Conservation (phyloP, 2,329 filamentous ascomycete species). For the Colletotrichum sp. region DNA sequence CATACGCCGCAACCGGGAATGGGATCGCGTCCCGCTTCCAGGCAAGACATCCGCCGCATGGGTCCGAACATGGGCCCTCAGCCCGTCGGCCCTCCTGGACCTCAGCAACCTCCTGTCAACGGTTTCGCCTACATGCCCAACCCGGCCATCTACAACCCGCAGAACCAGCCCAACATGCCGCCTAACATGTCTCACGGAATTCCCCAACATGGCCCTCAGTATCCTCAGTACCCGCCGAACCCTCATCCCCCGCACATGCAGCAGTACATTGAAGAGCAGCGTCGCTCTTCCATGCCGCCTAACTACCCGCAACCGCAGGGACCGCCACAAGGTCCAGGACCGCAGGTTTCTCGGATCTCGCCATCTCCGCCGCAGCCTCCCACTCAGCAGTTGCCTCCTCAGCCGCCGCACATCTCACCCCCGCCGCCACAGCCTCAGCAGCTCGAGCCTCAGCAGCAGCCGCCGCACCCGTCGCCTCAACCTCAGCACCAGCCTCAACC, state of each 20-base stretch:
- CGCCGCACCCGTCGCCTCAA: conserved; percentile 32
- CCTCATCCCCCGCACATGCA: conserved; percentile 56
- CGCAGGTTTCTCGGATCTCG: conserved; percentile 53
- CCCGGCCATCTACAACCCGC: conserved; percentile 82
- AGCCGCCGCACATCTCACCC: conserved; percentile 56
- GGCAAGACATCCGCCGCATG: conserved; percentile 78
- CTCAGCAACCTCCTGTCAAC: conserved; percentile 60
- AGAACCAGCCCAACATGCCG: conserved; percentile 48
- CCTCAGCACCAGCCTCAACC: conserved; percentile 44
- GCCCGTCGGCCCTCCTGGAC: conserved; percentile 63
- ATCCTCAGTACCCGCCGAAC: conserved; percentile 35
- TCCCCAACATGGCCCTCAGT: conserved; percentile 40
- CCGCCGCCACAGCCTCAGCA: conserved; percentile 54
- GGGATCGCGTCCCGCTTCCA: conserved; percentile 78
- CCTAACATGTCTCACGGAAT: conserved; percentile 42
- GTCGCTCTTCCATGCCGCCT: conserved; percentile 75
- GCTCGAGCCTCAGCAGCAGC: conserved; percentile 32
- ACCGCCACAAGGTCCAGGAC: conserved; percentile 46
- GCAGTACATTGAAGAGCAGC: conserved; percentile 77
- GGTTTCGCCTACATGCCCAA: conserved; percentile 87
- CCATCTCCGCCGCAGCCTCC: conserved; percentile 65
- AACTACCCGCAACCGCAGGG: conserved; percentile 63
- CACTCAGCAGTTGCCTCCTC: conserved; percentile 54
- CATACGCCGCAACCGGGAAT: conserved; percentile 83
- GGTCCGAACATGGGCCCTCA: conserved; percentile 76